A percentile compares a stretch with the other conserved stretches of the same genome.
Conservation (phyloP, 1,284 basidiomycete species). For the Farysia itapuensis region DNA sequence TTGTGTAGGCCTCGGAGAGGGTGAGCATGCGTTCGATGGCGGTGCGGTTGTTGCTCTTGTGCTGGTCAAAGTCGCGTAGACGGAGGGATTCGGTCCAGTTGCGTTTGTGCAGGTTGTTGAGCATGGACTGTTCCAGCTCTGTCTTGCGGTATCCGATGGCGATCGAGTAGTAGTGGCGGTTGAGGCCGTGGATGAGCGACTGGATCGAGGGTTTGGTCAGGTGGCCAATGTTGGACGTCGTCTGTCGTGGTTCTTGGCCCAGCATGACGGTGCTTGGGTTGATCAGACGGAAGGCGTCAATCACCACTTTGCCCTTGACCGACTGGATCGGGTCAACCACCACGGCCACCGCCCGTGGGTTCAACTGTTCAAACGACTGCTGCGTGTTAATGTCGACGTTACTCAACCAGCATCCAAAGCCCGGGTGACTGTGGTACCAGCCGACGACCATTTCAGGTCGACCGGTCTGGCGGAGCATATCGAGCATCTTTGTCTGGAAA, state of each 20-base stretch:
- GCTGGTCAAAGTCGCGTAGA: constrained; percentile 56
- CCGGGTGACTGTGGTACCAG: constrained; percentile 99
- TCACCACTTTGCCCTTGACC: constrained; percentile 87
- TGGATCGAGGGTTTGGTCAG: constrained; percentile 99
- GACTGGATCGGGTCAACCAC: constrained; percentile 99
- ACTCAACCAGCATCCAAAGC: constrained; percentile 98
- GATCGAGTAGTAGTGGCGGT: constrained; percentile 60
- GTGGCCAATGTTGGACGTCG: constrained; percentile 96
- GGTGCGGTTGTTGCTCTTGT: constrained; percentile 55
- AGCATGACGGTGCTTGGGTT: constrained; percentile 66
- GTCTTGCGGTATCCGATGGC: constrained; percentile 59
- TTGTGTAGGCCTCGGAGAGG: constrained; percentile 58
- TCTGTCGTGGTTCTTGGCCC: constrained; percentile 86
- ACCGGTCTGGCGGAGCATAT: constrained; percentile 99
- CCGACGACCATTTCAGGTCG: constrained; percentile 97
- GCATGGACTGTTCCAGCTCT: constrained; percentile 59
- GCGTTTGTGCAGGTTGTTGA: constrained; percentile 59
- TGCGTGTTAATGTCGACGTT: constrained; percentile 99
- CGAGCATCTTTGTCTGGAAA: constrained; percentile 97
- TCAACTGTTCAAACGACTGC: constrained; percentile 97
- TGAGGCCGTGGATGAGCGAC: constrained; percentile 62
- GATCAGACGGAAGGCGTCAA: constrained; percentile 88
- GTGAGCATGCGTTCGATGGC: constrained; percentile 56
- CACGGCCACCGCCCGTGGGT: constrained; percentile 91
- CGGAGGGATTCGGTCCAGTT: constrained; percentile 58